Base-by-base conservation (phyloP, 139 green algal genomes). In the Chlamydomonas sp. region DNA sequence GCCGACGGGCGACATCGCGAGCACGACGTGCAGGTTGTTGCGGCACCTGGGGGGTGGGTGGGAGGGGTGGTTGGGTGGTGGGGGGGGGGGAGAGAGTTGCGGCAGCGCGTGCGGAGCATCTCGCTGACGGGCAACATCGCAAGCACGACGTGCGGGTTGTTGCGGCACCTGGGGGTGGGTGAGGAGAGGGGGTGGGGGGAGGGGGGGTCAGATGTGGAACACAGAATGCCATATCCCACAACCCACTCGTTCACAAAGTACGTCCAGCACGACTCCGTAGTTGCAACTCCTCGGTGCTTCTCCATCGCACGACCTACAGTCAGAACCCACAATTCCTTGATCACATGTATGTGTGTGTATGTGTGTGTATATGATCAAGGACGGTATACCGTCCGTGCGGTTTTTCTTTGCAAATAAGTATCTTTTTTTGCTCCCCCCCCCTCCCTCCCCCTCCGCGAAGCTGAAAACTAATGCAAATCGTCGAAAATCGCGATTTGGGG, bases 31-130 rank as follows among this genome's bases (percentile, higher is more conserved):
- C 64, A 95, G 80, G 77, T 92, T 91, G 76, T 85, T 81, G 47
- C 81, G 83, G 81, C 87, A 92, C n/a, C n/a, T n/a, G n/a, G n/a
- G n/a, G n/a, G n/a, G n/a, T n/a, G n/a, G n/a, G n/a, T n/a, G n/a
- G n/a, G n/a, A n/a, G n/a, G n/a, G 66, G 95, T 95, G 29, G 93
- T 88, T 10, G 86, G 89, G 80, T 90, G 91, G 74, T 94, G 93
- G 35, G 93, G 86, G 74, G 95, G 81, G 48, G 84, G 89, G 24
- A 87, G 90, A 78, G 94, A 96, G 79, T 93, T 94, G 62, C 83
- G 77, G 77, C 87, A 92, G 22, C 86, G 76, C n/a, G 76, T 86
- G 59, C 85, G 77, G 61, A 92, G 79, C 35, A 76, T 84, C 69
- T 91, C 84, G 0, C 89, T 87, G 48, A 92, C 83, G 26, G 89